Percentiles rank a stretch among this genome's conserved stretches.
phyloP scores from a whole-genome alignment of 2,329 filamentous ascomycete genomes.

The Tolypocladium sp. region DNA sequence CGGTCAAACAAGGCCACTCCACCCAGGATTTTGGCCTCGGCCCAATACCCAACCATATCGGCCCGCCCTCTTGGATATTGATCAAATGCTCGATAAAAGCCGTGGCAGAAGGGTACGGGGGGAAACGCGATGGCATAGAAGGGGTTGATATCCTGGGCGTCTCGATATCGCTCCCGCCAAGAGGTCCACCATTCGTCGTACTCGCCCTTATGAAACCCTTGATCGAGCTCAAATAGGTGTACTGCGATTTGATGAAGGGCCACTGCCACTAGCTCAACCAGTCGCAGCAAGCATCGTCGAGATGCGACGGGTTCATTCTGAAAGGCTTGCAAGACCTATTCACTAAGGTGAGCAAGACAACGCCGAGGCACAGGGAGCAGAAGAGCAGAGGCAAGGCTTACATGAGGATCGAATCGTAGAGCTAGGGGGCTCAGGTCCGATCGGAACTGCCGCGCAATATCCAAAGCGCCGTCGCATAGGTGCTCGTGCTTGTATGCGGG shows the following conservation, averaged over 20 bases:
- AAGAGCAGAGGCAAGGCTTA: neutral
- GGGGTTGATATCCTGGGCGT: neutral
- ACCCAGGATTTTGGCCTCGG: neutral
- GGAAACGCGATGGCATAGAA: neutral
- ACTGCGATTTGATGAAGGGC: neutral
- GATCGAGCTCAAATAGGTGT: neutral
- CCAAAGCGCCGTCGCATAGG: neutral
- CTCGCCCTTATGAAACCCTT: neutral
- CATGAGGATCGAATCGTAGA: neutral
- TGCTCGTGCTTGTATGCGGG: neutral
- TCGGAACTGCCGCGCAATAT: neutral
- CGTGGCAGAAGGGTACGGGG: neutral
- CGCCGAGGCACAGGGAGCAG: too few relatives aligned
- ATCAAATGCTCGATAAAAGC: neutral
- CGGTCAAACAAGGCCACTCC: neutral
- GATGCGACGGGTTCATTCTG: neutral
- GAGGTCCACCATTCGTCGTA: neutral
- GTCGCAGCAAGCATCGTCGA: neutral
- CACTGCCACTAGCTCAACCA: neutral
- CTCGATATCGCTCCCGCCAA: neutral
- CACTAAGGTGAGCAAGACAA: too few relatives aligned
- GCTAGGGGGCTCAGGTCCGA: neutral
- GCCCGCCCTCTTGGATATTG: neutral
- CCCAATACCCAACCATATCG: neutral
- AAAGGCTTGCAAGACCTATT: neutral